A percentile compares a stretch with the other conserved stretches of the same genome.
Conservation (phyloP, 257 asterid species). For the Plantago ovata region DNA sequence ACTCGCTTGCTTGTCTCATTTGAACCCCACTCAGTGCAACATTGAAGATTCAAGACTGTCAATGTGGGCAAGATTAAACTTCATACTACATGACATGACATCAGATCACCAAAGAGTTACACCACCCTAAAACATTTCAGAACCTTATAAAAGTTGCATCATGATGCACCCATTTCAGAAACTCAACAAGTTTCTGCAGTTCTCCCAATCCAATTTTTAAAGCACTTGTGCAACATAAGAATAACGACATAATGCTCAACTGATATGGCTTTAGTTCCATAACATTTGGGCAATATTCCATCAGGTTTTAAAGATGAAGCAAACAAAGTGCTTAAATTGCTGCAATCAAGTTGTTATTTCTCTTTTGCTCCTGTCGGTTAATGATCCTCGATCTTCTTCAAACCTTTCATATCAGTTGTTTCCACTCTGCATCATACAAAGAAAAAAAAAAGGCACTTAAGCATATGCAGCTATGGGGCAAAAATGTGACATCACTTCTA, state of each 20-base stretch:
- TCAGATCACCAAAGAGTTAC: not conserved
- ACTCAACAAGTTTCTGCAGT: constrained; percentile 2
- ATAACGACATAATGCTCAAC: not conserved
- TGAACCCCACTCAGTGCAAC: no score
- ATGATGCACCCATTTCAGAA: constrained; percentile 4
- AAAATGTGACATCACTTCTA: no score
- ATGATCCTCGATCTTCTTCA: constrained; percentile 92
- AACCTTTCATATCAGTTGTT: constrained; percentile 95
- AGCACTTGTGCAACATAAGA: constrained; percentile 5
- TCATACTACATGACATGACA: no score
- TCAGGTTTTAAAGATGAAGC: constrained; percentile 4
- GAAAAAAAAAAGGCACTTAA: not conserved
- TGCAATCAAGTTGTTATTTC: not conserved
- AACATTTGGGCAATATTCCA: constrained; percentile 1
- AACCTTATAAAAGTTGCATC: not conserved
- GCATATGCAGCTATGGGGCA: no score
- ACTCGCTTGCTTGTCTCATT: no score
- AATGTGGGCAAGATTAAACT: no score
- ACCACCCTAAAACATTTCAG: not conserved
- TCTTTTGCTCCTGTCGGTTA: constrained; percentile 28
- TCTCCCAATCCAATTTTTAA: constrained; percentile 3
- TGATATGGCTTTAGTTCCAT: constrained; percentile 6
- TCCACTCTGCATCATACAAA: constrained; percentile 61
- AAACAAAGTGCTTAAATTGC: constrained; percentile 14
- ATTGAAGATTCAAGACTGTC: no score